Evolutionary conservation across 768 basidiomycete genomes (phyloP).

Genomic region (Tubosaeta brunneosetosa): DNA sequence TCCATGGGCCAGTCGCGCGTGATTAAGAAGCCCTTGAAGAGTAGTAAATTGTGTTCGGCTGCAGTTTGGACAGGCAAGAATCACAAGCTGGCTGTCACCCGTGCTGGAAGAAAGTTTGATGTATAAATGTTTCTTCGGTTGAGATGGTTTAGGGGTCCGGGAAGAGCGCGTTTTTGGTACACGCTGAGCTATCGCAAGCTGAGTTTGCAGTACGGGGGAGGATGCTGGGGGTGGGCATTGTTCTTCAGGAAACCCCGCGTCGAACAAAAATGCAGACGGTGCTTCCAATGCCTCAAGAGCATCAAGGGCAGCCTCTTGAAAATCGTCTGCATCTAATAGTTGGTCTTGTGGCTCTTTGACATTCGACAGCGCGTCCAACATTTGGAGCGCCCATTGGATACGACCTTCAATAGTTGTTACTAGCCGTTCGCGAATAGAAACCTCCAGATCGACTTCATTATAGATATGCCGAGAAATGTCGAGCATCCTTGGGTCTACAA

Average conservation of each 20-base stretch:
- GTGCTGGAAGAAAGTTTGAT: slow-evolving; percentile 32
- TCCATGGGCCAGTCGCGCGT: slow-evolving; percentile 46
- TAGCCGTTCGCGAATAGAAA: slow-evolving; percentile 39
- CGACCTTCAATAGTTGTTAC: slow-evolving; percentile 40
- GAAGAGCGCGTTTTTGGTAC: slow-evolving; percentile 25
- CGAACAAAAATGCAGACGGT: slow-evolving; percentile 36
- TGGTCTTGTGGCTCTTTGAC: slow-evolving; percentile 12
- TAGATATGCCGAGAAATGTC: slow-evolving; percentile 15
- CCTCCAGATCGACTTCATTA: slow-evolving; percentile 43
- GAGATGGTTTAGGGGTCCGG: slow-evolving; percentile 24
- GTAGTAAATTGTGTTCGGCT: slow-evolving; percentile 45
- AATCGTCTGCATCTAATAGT: slow-evolving; percentile 25
- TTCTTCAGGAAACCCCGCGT: slow-evolving; percentile 20
- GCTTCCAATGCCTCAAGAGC: slow-evolving; percentile 39
- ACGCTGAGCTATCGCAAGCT: slow-evolving; percentile 12
- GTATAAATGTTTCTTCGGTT: slow-evolving; percentile 37
- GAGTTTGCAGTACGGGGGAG: slow-evolving; percentile 13
- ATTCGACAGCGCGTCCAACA: slow-evolving; percentile 32
- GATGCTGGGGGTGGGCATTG: slow-evolving; percentile 21
- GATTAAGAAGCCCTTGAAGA: slow-evolving; percentile 49
- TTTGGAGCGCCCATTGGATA: slow-evolving; percentile 42
- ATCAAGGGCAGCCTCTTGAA: slow-evolving; percentile 39
- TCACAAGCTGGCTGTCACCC: slow-evolving; percentile 26
- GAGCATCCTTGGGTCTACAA: slow-evolving; percentile 12
- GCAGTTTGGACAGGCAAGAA: slow-evolving; percentile 42